Conservation (phyloP, 805 yeast genomes). For the Yarrowia alimentaria region DNA sequence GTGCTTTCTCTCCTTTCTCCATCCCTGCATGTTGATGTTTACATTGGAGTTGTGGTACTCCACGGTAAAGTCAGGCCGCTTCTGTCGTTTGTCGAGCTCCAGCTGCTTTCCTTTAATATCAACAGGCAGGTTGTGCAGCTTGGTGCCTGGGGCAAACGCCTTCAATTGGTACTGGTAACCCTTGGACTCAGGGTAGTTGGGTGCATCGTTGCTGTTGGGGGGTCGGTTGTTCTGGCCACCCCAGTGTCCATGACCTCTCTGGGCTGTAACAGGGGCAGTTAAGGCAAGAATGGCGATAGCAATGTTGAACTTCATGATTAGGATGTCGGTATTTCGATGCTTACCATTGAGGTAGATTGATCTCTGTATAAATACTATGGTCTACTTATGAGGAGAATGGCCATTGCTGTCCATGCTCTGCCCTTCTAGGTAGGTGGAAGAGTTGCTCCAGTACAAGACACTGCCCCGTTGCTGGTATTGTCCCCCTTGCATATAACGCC, state of each 20-base stretch:
- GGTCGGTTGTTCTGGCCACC: background rate
- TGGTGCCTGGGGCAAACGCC: slow-evolving; percentile 9
- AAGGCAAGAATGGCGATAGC: slow-evolving; percentile 1
- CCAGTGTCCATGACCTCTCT: slow-evolving; percentile 7
- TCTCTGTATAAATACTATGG: slow-evolving; percentile 9
- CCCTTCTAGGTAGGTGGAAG: slow-evolving; percentile 4
- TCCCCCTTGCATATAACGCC: too few relatives aligned
- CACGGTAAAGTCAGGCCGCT: background rate
- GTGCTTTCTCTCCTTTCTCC: slow-evolving; percentile 13
- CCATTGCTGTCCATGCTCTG: background rate
- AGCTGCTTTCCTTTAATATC: slow-evolving; percentile 3
- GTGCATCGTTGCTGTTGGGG: background rate
- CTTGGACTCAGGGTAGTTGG: slow-evolving; percentile 19
- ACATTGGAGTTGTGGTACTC: slow-evolving; percentile 21
- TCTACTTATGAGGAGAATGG: background rate
- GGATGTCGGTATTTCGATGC: background rate
- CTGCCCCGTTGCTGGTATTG: background rate
- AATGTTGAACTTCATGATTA: slow-evolving; percentile 7
- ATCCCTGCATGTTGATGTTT: slow-evolving; percentile 17
- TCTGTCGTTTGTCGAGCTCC: slow-evolving; percentile 1
- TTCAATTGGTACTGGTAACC: slow-evolving; percentile 12
- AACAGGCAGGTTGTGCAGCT: slow-evolving; percentile 8
- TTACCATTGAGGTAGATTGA: background rate
- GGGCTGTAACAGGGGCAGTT: slow-evolving; percentile 20
- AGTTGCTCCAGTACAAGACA: too few relatives aligned